These are phyloP conservation scores for Solanum piurae DNA, from an alignment of 257 asterid genomes.

Conservation along the genomic window DNA sequence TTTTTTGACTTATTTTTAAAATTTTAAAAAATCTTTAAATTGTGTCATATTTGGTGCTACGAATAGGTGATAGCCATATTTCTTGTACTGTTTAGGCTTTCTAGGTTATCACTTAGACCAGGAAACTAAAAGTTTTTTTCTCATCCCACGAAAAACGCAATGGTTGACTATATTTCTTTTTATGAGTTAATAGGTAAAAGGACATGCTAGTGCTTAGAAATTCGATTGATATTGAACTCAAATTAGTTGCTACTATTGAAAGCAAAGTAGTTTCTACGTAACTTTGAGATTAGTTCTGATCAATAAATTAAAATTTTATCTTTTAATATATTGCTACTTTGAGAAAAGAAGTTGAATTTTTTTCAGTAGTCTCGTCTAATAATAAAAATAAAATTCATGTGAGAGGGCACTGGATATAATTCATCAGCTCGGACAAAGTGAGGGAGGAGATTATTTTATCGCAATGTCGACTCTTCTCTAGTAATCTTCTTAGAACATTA, in stretches of 20 bases:
- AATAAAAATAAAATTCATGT: too few relatives aligned
- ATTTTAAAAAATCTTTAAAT: background rate
- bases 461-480: background rate
- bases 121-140: too few relatives aligned
- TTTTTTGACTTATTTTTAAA: background rate
- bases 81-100: background rate
- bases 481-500: background rate
- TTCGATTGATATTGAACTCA: background rate
- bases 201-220: background rate
- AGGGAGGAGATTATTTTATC: background rate
- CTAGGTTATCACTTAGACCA: background rate
- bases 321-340: too few relatives aligned
- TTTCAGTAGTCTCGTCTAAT: background rate
- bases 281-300: too few relatives aligned
- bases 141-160: too few relatives aligned
- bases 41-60: background rate
- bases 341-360: too few relatives aligned
- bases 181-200: background rate
- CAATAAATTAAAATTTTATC: too few relatives aligned
- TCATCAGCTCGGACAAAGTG: background rate
- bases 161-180: too few relatives aligned
- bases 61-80: background rate
- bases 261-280: too few relatives aligned
- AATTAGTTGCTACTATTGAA: too few relatives aligned
- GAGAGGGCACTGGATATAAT: background rate